Base-by-base conservation (phyloP, 1,284 basidiomycete species). In the Chondrostereum purpureum region DNA sequence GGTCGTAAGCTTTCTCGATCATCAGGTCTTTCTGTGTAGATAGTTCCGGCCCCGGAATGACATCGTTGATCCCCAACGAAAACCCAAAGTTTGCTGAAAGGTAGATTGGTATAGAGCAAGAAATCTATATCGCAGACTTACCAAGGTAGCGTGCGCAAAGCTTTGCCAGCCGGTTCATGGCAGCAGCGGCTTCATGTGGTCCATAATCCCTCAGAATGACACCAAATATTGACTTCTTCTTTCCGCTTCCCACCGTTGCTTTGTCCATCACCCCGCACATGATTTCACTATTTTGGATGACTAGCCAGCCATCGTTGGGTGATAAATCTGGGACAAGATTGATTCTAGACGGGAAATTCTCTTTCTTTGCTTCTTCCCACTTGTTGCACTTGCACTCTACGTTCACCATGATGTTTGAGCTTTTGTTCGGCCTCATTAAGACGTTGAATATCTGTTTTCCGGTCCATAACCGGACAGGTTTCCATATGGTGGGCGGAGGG, bases 181-280 rank as follows among this genome's bases (percentile, higher is more conserved):
- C 94, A 20, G 80, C 75, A 0, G 94, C 92, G 0, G 96, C 95
- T 61, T 93, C 93, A 58, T 97, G 85, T 1, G 92, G 79, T 5
- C 96, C 96, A 63, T 96, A 99, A 65, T 99, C 96, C 49, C 96
- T 79, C 67, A 98, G 79, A 56, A 99, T 97, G 42, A 98, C 92
- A 52, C 95, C 95, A 58, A 99, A 99, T 27, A 99, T 92, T 2
- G 92, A 97, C 63, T 97, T 98, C 75, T 99, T 99, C 78, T 99
- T 99, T 45, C 96, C 96, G 58, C 92, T 91, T 47, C 96, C 96
- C 4, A 99, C 90, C 0, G 93, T 98, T 16, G 91, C 91, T 70
- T 99, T 99, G 72, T 99, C 96, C 80, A 99, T 96, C 6, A 95
- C 90, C 42, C 96, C 96, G 59, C 95, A 98, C 92, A 99, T 98